Evolutionary conservation across 2,329 filamentous ascomycete species (phyloP), one percentile per base, ranked within the genome.

Genomic region (Xylariaceae sp.): DNA sequence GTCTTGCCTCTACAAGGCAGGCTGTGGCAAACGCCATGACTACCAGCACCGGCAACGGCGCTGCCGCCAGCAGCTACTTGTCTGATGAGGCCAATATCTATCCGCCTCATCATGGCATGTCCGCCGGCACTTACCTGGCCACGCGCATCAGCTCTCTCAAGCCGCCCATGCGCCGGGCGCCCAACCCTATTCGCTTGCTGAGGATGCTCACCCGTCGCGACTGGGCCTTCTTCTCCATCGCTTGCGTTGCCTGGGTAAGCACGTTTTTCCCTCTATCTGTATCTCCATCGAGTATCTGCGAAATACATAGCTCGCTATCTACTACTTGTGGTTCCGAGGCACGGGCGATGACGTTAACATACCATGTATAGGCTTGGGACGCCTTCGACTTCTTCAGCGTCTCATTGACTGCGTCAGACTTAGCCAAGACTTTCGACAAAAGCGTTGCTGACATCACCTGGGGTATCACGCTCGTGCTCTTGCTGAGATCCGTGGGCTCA

Each of bases 361-460:
- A 8, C 8, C 8, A 26, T 34, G 32, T 30, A 18, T 53, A 82
- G 80, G 78, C 78, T 0, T 83, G 80, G 80, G 81, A 85, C 63
- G 75, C 83, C 3, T 86, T 85, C 59, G 84, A 87, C 67, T 86
- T 85, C 71, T 84, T 85, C 67, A 84, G 81, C 43, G 82, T 86
- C 22, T 82, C 80, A 1, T 71, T 86, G 42, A 83, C 80, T 0
- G 72, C 84, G 15, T 76, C 71, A 12, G 73, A 80, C 19, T 71
- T 86, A 13, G 72, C 76, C 34, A 68, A 77, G 49, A 70, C 72
- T 1, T 86, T 86, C 60, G 72, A 69, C 54, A 77, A 74, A 56
- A 67, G 76, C 48, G 80, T 79, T 51, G 76, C 79, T 4, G 79
- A 83, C 58, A 82, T 86, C 21, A 82, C 81, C 13, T 84, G 81